Evolutionary conservation across 2,329 filamentous ascomycete genomes (phyloP), one percentile per base, ranked within the genome.

Genomic region (Alternaria sp.): DNA sequence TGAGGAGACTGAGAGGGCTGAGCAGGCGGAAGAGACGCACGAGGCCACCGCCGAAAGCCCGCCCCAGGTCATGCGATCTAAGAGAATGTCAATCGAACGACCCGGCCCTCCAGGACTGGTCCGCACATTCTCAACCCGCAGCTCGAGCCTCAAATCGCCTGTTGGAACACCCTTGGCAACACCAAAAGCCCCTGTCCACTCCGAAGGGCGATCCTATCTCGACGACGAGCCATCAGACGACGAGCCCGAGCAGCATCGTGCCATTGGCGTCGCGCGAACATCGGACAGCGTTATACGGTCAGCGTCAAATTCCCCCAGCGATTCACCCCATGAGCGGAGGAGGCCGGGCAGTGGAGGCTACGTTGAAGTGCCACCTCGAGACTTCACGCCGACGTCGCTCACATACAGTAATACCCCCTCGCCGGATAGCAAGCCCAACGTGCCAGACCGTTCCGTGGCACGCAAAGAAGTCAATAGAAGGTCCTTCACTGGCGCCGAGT

Each of bases 251-350:
- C 68, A 63, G 25, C 56, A 67, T 4, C 65, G 73, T 25, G 77
- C 75, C 47, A 83, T 83, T 65, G 81, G 82, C 51, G 72, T 83
- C 43, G 82, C 82, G 17, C 79, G 70, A 52, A 83, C 82, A 6
- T 81, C 82, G 12, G 77, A 83, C 66, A 67, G 77, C 15, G 75
- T 75, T 13, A 77, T 80, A 40, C 69, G 67, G 32, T 67, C 74
- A 23, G 67, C 73, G 3, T 73, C 76, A 12, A 73, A 74, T 12
- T 72, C 77, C 36, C 68, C 73, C 32, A 11, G 13, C 12, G 74
- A 75, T 21, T 53, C 59, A 8, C 52, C 61, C 23, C 26, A 57
- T 40, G 67, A 68, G 44, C 65, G 62, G 26, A 67, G 68, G 36
- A 36, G 63, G 7, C 64, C 69, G 17, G 65, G 69, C 9, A 69